Conservation (phyloP, 2,329 filamentous ascomycete genomes). For the Alternaria rosae region DNA sequence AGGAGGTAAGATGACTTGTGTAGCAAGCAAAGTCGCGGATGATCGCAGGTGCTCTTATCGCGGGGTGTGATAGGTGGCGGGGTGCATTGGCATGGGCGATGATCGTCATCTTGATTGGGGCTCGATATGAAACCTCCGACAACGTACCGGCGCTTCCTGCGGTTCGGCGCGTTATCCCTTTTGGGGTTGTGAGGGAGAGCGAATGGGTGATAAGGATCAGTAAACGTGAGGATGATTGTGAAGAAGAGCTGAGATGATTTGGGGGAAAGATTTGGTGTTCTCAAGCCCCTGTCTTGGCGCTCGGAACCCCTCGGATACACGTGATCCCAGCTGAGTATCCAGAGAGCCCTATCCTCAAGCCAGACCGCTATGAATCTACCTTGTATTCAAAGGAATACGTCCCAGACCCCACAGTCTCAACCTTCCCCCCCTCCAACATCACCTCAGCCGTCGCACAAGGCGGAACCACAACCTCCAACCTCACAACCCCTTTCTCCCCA, state of each 20-base stretch:
- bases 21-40: conserved; percentile 18
- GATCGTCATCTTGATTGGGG: conserved; percentile 37
- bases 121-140: conserved; percentile 24
- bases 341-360: neutral
- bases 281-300: neutral
- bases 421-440: neutral
- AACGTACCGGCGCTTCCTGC: conserved; percentile 23
- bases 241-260: neutral
- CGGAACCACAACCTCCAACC: neutral
- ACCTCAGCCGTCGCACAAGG: neutral
- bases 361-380: neutral
- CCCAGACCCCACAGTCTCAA: neutral
- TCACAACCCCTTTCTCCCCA: neutral
- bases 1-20: conserved; percentile 23
- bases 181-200: conserved; percentile 23
- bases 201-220: conserved; percentile 26
- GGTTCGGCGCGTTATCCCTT: conserved; percentile 25
- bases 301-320: neutral
- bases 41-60: conserved; percentile 40
- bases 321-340: neutral
- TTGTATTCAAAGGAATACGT: neutral
- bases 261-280: neutral
- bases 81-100: conserved; percentile 20
- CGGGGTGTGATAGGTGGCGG: conserved; percentile 34
- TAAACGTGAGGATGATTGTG: conserved; percentile 29